These are phyloP conservation scores for Nitzschia putrida DNA, from an alignment of 108 stramenopile genomes.

Conservation along the genomic window DNA sequence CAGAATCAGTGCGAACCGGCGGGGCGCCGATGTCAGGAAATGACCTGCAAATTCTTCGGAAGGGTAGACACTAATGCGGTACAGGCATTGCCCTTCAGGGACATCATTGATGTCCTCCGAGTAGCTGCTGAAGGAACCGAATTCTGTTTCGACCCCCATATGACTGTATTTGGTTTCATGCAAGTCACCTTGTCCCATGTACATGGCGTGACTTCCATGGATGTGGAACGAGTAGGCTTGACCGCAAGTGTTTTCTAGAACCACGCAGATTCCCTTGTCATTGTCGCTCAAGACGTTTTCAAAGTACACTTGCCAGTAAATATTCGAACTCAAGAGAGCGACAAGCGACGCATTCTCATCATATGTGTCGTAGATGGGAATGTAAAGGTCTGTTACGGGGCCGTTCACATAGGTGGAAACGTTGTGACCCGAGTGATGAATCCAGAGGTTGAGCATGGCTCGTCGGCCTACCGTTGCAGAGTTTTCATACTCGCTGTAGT, in stretches of 20 bases:
- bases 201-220: slow-evolving; percentile 30
- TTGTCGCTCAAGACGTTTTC: slow-evolving; percentile 2
- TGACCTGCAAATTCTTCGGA: no score
- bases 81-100: no score
- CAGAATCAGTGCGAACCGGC: no score
- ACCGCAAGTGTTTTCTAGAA: slow-evolving; percentile 9
- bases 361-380: neutral
- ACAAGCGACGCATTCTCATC: slow-evolving; percentile 1
- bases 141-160: slow-evolving; percentile 8
- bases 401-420: no score
- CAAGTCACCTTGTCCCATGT: slow-evolving; percentile 46
- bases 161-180: slow-evolving; percentile 44
- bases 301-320: slow-evolving; percentile 20
- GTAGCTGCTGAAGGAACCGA: neutral
- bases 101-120: no score
- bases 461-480: no score
- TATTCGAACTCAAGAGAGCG: neutral
- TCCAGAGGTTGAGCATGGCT: no score
- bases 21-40: no score
- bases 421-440: no score
- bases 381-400: neutral
- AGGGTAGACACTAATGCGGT: no score
- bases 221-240: slow-evolving; percentile 42
- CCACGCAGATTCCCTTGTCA: slow-evolving; percentile 1
- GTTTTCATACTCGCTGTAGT: no score